Evolutionary conservation across 306 rosid genomes (phyloP), one percentile per base, ranked within the genome.

Genomic region (Biancaea sappan): DNA sequence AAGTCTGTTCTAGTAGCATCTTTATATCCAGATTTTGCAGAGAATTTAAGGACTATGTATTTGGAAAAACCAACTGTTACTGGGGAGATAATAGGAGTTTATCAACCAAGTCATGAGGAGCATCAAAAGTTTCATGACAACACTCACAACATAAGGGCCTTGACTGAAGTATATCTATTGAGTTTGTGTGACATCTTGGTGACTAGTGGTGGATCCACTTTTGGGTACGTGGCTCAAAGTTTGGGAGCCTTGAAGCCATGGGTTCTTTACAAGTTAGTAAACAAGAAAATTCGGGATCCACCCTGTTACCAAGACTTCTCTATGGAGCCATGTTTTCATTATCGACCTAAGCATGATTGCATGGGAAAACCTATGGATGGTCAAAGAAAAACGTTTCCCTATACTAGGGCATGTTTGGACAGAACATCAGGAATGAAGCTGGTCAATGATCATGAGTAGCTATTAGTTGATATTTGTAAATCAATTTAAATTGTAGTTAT

Each of bases 281-380:
- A 85, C 40, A 37, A 15, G 37, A 85, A 83, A 0, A 56, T 74
- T 26, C 86, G 80, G 14, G 9, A 65, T 59, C 84, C 82, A 4
- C 72, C 86, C 12, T 85, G 88, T 35, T 60, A 9, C 9, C 68
- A 22, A 60, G 88, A 78, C 77, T 79, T 79, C 77, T 82, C 86
- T n/a, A 79, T 85, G 68, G 88, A 81, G 71, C 88, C 88, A 16
- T 85, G 88, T 67, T 82, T 82, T 74, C 84, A 82, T 4, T 77
- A 63, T 2, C 86, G 83, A 16, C 86, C 82, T 24, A 72, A 79
- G 78, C 83, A 79, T 64, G 88, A 82, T 71, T 85, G 88, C 63
- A 72, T 25, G 69, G 79, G 62, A 14, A 82, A 58, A 72, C 50
- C 40, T 0, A 75, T 85, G 41, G 21, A 70, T 1, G 80, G 76